phyloP scores from a whole-genome alignment of 2,329 filamentous ascomycete species.

The Diaporthe capsici region DNA sequence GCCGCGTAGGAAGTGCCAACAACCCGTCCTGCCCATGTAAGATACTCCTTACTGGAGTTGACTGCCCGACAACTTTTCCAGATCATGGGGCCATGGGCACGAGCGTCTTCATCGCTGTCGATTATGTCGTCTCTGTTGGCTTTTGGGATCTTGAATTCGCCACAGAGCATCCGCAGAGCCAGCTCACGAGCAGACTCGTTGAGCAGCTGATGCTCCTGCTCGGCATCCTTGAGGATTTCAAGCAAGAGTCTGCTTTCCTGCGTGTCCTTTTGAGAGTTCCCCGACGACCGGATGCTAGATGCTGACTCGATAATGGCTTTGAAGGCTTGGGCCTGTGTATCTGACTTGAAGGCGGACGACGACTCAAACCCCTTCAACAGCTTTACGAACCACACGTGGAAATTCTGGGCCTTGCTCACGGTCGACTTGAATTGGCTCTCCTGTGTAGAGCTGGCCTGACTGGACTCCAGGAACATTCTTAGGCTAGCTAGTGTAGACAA shows the following conservation, averaged over 20 bases:
- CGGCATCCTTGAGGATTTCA: constrained; percentile 83
- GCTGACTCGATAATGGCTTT: constrained; percentile 78
- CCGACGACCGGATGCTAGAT: constrained; percentile 74
- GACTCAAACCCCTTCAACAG: constrained; percentile 77
- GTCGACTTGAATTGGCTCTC: constrained; percentile 86
- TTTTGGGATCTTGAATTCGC: constrained; percentile 76
- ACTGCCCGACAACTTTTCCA: constrained; percentile 82
- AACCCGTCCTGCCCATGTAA: constrained; percentile 87
- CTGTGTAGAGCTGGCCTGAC: constrained; percentile 85
- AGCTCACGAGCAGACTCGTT: constrained; percentile 78
- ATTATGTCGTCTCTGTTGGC: constrained; percentile 77
- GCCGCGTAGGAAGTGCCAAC: constrained; percentile 87
- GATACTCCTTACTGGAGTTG: constrained; percentile 76
- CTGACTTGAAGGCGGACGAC: constrained; percentile 60
- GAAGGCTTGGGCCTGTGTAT: constrained; percentile 70
- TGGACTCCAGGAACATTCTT: constrained; percentile 80
- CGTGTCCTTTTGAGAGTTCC: constrained; percentile 77
- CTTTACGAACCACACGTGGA: constrained; percentile 83
- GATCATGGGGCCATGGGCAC: constrained; percentile 74
- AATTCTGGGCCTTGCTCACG: constrained; percentile 80
- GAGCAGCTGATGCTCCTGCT: constrained; percentile 73
- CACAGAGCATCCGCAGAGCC: constrained; percentile 80
- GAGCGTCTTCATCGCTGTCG: constrained; percentile 74
- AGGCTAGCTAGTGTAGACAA: constrained; percentile 86
- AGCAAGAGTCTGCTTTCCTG: constrained; percentile 85